Evolutionary conservation across 495 filamentous ascomycete species (phyloP).

Genomic region (Bombardia bombarda): DNA sequence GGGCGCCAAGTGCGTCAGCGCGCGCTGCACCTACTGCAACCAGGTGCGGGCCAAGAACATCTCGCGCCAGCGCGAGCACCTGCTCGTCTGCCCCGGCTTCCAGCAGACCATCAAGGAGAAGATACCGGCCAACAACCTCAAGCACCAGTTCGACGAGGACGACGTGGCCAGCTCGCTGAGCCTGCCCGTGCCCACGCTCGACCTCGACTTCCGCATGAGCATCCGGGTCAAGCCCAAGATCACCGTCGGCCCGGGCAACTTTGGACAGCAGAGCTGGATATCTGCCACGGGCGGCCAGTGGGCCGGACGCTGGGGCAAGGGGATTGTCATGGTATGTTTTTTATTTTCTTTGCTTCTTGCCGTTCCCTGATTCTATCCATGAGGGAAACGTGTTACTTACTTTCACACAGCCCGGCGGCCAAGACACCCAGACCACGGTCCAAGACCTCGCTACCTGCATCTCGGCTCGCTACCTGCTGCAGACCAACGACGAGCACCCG

Average conservation of each 20-base stretch:
- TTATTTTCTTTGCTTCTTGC: background rate
- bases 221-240: conserved; percentile 24
- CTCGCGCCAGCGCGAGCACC: conserved; percentile 23
- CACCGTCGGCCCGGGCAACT: conserved; percentile 10
- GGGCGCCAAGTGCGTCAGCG: conserved; percentile 21
- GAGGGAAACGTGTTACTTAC: no score
- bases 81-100: conserved; percentile 18
- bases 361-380: background rate
- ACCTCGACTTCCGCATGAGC: conserved; percentile 24
- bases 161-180: conserved; percentile 20
- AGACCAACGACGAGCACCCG: conserved; percentile 23
- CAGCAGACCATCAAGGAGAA: conserved; percentile 18
- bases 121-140: conserved; percentile 20
- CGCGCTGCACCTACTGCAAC: conserved; percentile 17
- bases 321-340: conserved; percentile 14
- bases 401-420: conserved; percentile 14
- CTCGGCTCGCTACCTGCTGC: conserved; percentile 19
- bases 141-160: conserved; percentile 23
- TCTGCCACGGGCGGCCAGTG: conserved; percentile 21
- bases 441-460: conserved; percentile 19
- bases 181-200: conserved; percentile 16
- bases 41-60: conserved; percentile 25
- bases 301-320: conserved; percentile 24
- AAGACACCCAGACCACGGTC: conserved; percentile 19
- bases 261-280: conserved; percentile 18